Conservation (phyloP, 176 grass and related monocot genomes). For the Cocos nucifera region DNA sequence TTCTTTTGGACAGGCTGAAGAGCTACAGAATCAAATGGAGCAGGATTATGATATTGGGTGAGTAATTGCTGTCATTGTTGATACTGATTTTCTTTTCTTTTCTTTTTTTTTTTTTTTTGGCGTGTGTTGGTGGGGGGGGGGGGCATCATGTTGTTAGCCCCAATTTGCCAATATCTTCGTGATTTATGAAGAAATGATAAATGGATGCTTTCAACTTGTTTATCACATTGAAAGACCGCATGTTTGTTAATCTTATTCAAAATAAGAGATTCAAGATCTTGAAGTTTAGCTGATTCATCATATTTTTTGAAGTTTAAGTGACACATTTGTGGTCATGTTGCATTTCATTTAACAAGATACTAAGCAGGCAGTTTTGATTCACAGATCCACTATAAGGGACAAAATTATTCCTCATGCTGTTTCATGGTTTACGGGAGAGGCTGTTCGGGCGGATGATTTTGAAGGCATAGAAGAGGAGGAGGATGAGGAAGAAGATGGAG, state of each 20-base stretch:
- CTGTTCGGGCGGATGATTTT: constrained; percentile 59
- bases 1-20: constrained; percentile 55
- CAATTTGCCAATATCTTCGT: no score
- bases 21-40: constrained; percentile 92
- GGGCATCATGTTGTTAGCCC: background rate
- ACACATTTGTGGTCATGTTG: background rate
- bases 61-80: background rate
- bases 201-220: no score
- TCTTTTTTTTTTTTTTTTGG: background rate
- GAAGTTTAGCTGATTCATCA: no score
- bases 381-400: constrained; percentile 85
- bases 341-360: background rate
- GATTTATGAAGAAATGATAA: no score
- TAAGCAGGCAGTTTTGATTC: background rate
- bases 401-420: constrained; percentile 96
- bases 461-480: constrained; percentile 36
- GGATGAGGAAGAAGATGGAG: constrained; percentile 30
- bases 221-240: no score
- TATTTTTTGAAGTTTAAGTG: background rate
- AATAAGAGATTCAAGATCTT: no score
- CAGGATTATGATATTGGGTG: constrained; percentile 98
- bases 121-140: no score
- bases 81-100: background rate
- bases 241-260: no score
- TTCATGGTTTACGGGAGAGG: constrained; percentile 88